Base-by-base conservation (phyloP, 2,329 filamentous ascomycete genomes). In the Fusarium tupiense region DNA sequence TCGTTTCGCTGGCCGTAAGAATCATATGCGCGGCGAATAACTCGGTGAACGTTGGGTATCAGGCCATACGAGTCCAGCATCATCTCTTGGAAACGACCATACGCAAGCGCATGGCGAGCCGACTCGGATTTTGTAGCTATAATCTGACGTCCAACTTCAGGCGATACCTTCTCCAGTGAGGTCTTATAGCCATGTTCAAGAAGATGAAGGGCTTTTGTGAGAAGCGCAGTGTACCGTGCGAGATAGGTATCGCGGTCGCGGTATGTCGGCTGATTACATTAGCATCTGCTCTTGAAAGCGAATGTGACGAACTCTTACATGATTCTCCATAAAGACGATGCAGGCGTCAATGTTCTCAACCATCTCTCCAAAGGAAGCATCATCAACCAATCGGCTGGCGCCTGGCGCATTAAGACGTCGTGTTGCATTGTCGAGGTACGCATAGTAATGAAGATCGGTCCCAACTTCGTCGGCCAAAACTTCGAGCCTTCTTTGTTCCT, bases 381-480 rank as follows among this genome's bases (percentile, higher is more conserved):
- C 92, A 52, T 95, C 93, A 22, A 98, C 95, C 63, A 98, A 87
- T 65, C 92, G 94, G 56, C 94, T 92, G 26, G 96, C 95, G 2
- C 95, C 95, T 0, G 96, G 95, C 2, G 95, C 95, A 85, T 98
- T 98, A 66, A 99, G 89, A 20, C 95, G 90, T 63, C 95, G 90
- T 1, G 95, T 98, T 69, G 96, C 95, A 53, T 92, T 95, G 73
- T 99, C 96, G 11, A 99, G 88, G 80, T 98, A 98, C 26, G 93
- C 91, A 82, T 99, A 99, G 83, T 97, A 98, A 80, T 95, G 92
- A n/a, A 98, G 86, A 77, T 98, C 97, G 31, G 94, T 93, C 33
- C 94, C 92, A 64, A 99, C 92, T 67, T 95, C 92, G 75, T 97
- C 91, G 6, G 95, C 94, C 47, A 99, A 88, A 74, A 88, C 89